These are phyloP conservation scores for Cryptococcus sp. DNA, from an alignment of 1,284 basidiomycete genomes.

Conservation along the genomic window DNA sequence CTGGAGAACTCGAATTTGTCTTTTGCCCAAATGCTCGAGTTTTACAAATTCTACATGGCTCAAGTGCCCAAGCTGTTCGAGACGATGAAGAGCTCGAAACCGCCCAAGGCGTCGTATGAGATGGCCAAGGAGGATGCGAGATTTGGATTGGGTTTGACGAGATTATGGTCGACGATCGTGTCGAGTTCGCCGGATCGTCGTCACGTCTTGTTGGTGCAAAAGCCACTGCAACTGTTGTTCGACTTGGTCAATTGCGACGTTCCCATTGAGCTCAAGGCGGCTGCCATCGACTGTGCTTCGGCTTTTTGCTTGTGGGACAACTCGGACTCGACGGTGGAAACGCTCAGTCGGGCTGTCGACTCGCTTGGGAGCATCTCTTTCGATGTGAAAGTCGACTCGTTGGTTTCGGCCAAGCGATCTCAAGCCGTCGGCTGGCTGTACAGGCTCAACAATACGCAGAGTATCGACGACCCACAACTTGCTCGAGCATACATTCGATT, in stretches of 20 bases:
- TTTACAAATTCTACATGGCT: conserved; percentile 37
- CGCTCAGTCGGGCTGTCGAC: conserved; percentile 62
- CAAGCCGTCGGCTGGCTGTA: no score
- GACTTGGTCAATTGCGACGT: conserved; percentile 74
- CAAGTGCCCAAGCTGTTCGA: conserved; percentile 39
- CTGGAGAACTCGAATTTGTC: conserved; percentile 35
- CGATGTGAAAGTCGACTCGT: conserved; percentile 69
- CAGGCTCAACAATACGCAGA: no score
- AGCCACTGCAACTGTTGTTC: conserved; percentile 73
- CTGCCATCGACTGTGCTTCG: conserved; percentile 73
- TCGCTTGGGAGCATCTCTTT: conserved; percentile 67
- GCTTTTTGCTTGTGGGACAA: conserved; percentile 77
- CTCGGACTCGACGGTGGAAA: conserved; percentile 59
- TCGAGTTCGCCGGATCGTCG: conserved; percentile 55
- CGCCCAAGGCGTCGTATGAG: conserved; percentile 26
- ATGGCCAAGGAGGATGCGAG: conserved; percentile 22
- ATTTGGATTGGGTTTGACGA: conserved; percentile 34
- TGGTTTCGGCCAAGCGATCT: conserved; percentile 26
- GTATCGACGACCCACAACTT: no score
- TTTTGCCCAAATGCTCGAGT: conserved; percentile 33
- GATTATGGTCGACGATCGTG: conserved; percentile 71
- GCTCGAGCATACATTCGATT: conserved; percentile 74
- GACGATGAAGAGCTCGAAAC: conserved; percentile 25
- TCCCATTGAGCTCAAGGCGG: conserved; percentile 86
- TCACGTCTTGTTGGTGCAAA: conserved; percentile 56